Evolutionary conservation across 208 protist species (phyloP).

Genomic region (Trichomonas vaginalis): DNA sequence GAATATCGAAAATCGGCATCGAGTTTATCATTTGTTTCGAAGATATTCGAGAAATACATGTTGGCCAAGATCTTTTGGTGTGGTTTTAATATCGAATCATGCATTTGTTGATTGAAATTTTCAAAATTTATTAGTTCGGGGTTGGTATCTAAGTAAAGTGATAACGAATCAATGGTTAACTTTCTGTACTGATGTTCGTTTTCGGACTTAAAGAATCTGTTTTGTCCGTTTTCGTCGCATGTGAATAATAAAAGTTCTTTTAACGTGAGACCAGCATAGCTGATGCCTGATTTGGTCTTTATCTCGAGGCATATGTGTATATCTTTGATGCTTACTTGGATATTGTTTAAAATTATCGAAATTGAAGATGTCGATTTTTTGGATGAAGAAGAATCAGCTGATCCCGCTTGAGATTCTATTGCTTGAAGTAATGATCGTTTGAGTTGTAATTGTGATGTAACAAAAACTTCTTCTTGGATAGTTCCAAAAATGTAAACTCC

Average conservation of each 20-base stretch:
- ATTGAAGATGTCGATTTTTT: background rate
- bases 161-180: background rate
- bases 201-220: background rate
- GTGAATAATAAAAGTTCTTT: background rate
- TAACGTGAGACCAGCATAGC: background rate
- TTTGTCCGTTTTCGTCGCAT: background rate
- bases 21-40: background rate
- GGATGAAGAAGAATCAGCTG: background rate
- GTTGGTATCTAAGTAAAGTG: background rate
- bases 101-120: background rate
- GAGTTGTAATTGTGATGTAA: background rate
- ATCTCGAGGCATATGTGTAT: background rate
- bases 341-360: background rate
- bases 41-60: background rate
- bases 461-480: background rate
- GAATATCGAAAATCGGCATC: background rate
- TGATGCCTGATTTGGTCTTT: background rate
- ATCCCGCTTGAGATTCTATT: background rate
- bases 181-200: background rate
- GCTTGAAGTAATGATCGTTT: background rate
- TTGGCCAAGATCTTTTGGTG: background rate
- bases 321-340: background rate
- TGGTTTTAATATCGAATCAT: background rate
- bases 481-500: background rate
- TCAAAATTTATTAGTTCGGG: background rate